Conservation (phyloP, 225 moss, liverwort and hornwort genomes). For the Bryum argenteum region DNA sequence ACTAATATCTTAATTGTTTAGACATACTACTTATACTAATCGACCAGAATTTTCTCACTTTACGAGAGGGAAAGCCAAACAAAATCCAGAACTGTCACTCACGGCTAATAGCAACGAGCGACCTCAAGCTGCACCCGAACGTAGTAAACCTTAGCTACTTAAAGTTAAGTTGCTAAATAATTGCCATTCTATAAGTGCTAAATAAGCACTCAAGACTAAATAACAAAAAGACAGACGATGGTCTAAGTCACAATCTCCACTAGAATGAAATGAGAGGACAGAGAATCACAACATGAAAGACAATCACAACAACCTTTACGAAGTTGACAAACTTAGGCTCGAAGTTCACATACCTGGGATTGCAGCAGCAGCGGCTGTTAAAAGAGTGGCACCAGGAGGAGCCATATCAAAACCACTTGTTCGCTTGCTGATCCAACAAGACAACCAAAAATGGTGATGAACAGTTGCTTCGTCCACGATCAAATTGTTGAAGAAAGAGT, state of each 20-base stretch:
- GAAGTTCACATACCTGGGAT: slow-evolving; percentile 68
- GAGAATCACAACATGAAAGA: slow-evolving; percentile 2
- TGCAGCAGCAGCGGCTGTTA: slow-evolving; percentile 46
- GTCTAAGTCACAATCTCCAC: not conserved
- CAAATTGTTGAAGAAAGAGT: not conserved
- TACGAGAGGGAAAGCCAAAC: not conserved
- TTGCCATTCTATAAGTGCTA: not conserved
- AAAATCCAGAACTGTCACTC: not conserved
- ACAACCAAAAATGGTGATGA: slow-evolving; percentile 1
- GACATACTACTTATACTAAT: not conserved
- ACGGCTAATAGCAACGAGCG: not conserved
- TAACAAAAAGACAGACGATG: slow-evolving; percentile 1
- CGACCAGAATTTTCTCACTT: not conserved
- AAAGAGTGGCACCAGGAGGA: slow-evolving; percentile 67
- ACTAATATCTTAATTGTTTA: slow-evolving; percentile 1
- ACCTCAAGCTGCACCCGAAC: slow-evolving; percentile 6
- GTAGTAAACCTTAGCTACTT: not conserved
- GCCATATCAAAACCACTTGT: slow-evolving; percentile 98
- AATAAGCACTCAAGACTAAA: slow-evolving; percentile 10
- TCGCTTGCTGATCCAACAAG: slow-evolving; percentile 58
- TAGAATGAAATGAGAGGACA: not conserved
- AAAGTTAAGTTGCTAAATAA: no score
- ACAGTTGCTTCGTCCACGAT: not conserved
- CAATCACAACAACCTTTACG: slow-evolving; percentile 2
- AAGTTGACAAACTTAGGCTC: not conserved